phyloP scores from a whole-genome alignment of 768 basidiomycete genomes.

The Mycena sanguinolenta region DNA sequence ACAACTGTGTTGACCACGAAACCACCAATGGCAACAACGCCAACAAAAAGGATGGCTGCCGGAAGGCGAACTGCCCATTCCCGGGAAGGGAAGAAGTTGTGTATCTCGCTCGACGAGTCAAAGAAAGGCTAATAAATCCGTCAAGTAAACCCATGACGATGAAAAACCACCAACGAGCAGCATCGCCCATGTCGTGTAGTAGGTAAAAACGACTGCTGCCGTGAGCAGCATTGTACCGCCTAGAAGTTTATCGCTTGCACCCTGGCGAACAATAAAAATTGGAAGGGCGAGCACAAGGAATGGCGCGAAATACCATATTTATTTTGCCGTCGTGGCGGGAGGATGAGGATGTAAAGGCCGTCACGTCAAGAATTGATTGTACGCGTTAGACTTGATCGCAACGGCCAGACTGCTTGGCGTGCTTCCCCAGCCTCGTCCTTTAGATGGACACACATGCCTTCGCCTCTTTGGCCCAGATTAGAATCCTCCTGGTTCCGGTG shows the following conservation, averaged over 20 bases:
- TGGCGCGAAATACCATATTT: slow-evolving; percentile 38
- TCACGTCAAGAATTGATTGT: slow-evolving; percentile 10
- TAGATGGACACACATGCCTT: slow-evolving; percentile 80
- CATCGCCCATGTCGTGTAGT: slow-evolving; percentile 94
- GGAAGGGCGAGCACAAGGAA: slow-evolving; percentile 9
- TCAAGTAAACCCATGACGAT: slow-evolving; percentile 17
- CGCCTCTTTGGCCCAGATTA: slow-evolving; percentile 87
- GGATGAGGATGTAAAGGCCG: slow-evolving; percentile 24
- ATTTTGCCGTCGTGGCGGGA: slow-evolving; percentile 31
- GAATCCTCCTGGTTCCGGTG: slow-evolving; percentile 88
- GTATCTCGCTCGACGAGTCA: slow-evolving; percentile 78
- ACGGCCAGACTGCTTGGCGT: slow-evolving; percentile 1
- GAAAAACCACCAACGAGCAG: slow-evolving; percentile 74
- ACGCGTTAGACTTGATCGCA: slow-evolving; percentile 17
- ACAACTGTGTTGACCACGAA: slow-evolving; percentile 85
- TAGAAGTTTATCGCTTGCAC: slow-evolving; percentile 82
- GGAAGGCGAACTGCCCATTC: slow-evolving; percentile 95
- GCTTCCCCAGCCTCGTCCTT: neutral
- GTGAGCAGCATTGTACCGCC: slow-evolving; percentile 86
- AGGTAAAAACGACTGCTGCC: slow-evolving; percentile 83
- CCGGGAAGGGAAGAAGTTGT: slow-evolving; percentile 84
- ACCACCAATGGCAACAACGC: slow-evolving; percentile 82
- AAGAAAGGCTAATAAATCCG: slow-evolving; percentile 78
- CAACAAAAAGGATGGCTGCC: slow-evolving; percentile 83
- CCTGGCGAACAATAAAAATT: slow-evolving; percentile 59